phyloP scores from a whole-genome alignment of 305 asterid genomes.

The Petunia hybrid region DNA sequence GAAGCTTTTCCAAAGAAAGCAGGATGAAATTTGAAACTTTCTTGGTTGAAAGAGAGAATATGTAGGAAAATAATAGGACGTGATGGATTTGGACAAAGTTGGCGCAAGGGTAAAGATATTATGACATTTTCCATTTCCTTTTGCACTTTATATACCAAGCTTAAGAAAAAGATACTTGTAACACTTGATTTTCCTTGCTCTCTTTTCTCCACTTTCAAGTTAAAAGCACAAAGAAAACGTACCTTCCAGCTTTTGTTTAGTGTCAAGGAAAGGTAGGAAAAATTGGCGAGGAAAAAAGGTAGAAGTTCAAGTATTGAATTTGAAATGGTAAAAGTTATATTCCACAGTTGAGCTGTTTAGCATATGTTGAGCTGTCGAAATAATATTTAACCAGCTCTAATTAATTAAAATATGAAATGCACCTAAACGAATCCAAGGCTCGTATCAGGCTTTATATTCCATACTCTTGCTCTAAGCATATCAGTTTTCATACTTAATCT shows the following conservation, averaged over 20 bases:
- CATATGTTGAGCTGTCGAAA: neutral
- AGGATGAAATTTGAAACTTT: neutral
- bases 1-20: neutral
- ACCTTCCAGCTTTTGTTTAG: neutral
- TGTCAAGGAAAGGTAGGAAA: neutral
- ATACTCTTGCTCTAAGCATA: no score
- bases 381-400: neutral
- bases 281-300: neutral
- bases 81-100: neutral
- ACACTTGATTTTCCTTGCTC: neutral
- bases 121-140: neutral
- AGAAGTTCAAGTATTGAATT: neutral
- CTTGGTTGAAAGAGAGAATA: neutral
- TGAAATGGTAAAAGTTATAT: neutral
- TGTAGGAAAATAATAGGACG: neutral
- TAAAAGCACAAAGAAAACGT: neutral
- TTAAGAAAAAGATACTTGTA: neutral
- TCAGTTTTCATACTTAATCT: no score
- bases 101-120: neutral
- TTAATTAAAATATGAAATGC: neutral
- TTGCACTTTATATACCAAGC: neutral
- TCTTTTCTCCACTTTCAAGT: conserved; percentile 11
- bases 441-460: neutral
- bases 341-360: neutral
- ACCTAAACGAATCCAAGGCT: neutral